Evolutionary conservation across 306 rosid species (phyloP), one percentile per base, ranked within the genome.

Genomic region (apple (Malus domestica)): DNA sequence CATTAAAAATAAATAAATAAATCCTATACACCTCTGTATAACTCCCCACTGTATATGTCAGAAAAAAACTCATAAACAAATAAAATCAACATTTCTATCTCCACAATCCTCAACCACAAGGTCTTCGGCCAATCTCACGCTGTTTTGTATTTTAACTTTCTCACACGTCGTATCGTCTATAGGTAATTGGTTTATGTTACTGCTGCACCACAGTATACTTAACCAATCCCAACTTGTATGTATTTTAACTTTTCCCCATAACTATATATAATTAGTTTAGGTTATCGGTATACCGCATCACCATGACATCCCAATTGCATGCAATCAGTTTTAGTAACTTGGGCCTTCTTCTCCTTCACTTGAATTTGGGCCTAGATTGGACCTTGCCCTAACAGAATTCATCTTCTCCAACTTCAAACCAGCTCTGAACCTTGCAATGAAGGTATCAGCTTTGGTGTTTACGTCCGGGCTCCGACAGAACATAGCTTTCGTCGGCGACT

Each of bases 401-500:
- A 90, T 86, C 82, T 86, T 89, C 89, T 93, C 96, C 85, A 86
- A 67, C 87, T 75, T 80, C 71, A 94, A 81, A 71, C 90, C 89
- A 25, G 95, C 93, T 76, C 90, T 89, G 84, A 94, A 89, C 63
- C 78, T 89, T 55, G 82, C 84, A 51, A 94, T 94, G 83, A 94
- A 94, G 20, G 76, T 90, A 63, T 81, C 89, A 78, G 98, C 97
- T 81, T 94, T 90, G 70, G 85, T 87, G 82, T 94, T 84, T 44
- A 94, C 91, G 67, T 89, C 93, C 4, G 98, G 96, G 77, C 87
- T 91, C 25, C 86, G 81, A 82, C 93, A 91, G 82, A 80, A 86
- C 82, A 80, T 73, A 5, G 79, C 65, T 60, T 22, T 27, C 20
- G 83, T 65, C 1, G 85, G 67, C 0, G 89, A 29, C 62, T 83